A percentile compares a stretch with the other conserved stretches of the same genome.
Evolutionary conservation across 495 filamentous ascomycete species (phyloP).

Genomic region (Bombardia bombarda): DNA sequence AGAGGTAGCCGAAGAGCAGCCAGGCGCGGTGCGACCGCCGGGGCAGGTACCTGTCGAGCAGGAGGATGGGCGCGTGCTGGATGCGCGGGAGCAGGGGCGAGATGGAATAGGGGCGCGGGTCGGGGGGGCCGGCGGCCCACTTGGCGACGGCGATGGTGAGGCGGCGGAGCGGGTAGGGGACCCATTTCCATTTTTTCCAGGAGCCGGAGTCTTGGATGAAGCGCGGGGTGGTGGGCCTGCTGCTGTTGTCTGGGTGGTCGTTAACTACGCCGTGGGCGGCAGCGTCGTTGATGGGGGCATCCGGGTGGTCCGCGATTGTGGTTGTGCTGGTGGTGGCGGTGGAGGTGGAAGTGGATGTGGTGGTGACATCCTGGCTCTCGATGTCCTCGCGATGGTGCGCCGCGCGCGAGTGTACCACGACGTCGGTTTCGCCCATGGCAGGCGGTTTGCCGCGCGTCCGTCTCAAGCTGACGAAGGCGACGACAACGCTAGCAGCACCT

Average conservation of each 20-base stretch:
- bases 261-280: conserved; percentile 6
- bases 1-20: conserved; percentile 54
- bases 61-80: conserved; percentile 59
- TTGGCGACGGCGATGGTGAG: conserved; percentile 33
- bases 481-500: too few relatives aligned
- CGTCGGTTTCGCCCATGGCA: too few relatives aligned
- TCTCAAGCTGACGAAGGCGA: too few relatives aligned
- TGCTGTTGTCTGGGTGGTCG: conserved; percentile 23
- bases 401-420: too few relatives aligned
- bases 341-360: conserved; percentile 4
- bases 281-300: conserved; percentile 21
- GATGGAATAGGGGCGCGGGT: conserved; percentile 56
- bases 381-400: too few relatives aligned
- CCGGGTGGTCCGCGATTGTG: conserved; percentile 21
- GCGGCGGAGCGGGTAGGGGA: conserved; percentile 39
- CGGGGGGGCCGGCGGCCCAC: conserved; percentile 68
- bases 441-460: too few relatives aligned
- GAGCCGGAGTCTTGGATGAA: conserved; percentile 30
- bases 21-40: conserved; percentile 50
- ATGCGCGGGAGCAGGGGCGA: conserved; percentile 58
- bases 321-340: conserved; percentile 8
- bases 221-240: conserved; percentile 24
- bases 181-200: conserved; percentile 36
- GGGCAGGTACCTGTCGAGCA: conserved; percentile 57
- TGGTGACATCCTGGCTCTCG: conserved; percentile 7